A percentile compares a stretch with the other conserved stretches of the same genome.
These are phyloP conservation scores for Biancaea sappan DNA, from an alignment of 306 rosid species.

Conservation along the genomic window DNA sequence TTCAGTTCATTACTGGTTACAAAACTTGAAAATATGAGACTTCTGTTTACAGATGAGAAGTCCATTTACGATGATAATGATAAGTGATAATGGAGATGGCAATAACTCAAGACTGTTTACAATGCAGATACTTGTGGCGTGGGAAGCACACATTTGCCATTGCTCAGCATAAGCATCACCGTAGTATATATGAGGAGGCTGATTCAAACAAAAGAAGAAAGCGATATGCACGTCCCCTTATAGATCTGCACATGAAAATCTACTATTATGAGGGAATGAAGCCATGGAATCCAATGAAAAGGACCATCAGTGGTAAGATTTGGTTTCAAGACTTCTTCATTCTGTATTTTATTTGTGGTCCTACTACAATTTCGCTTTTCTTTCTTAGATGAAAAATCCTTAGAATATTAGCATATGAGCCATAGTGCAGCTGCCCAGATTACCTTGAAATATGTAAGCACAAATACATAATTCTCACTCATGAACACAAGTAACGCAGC, in stretches of 20 bases:
- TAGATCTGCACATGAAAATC: slow-evolving; percentile 97
- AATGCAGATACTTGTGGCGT: slow-evolving; percentile 88
- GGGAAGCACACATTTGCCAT: slow-evolving; percentile 88
- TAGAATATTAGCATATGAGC: neutral
- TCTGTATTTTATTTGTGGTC: slow-evolving; percentile 24
- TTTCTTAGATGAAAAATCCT: slow-evolving; percentile 7
- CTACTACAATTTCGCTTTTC: slow-evolving; percentile 7
- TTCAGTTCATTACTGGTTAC: slow-evolving; percentile 17
- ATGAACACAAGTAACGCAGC: neutral
- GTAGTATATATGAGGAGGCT: slow-evolving; percentile 90
- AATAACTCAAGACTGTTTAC: slow-evolving; percentile 18
- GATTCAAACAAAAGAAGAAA: slow-evolving; percentile 96
- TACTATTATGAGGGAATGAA: slow-evolving; percentile 90
- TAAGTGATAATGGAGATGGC: slow-evolving; percentile 29
- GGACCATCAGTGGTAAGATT: slow-evolving; percentile 79
- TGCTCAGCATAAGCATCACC: slow-evolving; percentile 98
- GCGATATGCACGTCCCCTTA: slow-evolving; percentile 96
- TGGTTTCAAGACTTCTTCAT: slow-evolving; percentile 15
- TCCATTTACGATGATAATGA: slow-evolving; percentile 12
- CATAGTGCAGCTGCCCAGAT: slow-evolving; percentile 5
- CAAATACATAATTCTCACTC: neutral
- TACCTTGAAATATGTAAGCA: neutral
- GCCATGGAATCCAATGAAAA: slow-evolving; percentile 74
- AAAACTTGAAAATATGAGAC: slow-evolving; percentile 16
- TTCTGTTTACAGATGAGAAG: neutral